Conservation (phyloP, 805 yeast species). For the Ogataea pini region DNA sequence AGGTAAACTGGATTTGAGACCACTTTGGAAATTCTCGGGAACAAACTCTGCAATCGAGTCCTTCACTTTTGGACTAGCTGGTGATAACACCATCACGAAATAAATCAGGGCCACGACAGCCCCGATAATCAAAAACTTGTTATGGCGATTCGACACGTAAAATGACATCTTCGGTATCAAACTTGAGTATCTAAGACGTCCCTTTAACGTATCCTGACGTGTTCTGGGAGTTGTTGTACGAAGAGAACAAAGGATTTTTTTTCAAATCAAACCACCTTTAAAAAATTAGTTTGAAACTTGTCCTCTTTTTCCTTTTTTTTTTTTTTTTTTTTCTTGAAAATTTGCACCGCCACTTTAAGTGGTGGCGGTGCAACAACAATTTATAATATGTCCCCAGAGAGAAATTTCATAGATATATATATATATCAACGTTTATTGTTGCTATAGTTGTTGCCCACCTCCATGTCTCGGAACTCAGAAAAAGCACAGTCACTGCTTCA, state of each 20-base stretch:
- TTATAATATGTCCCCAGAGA: not conserved
- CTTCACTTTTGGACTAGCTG: constrained; percentile 18
- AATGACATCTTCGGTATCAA: constrained; percentile 19
- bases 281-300: constrained; percentile 1
- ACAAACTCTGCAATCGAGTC: constrained; percentile 12
- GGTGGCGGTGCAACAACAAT: not conserved
- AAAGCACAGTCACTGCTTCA: constrained; percentile 72
- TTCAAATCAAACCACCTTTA: not conserved
- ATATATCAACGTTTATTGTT: not conserved
- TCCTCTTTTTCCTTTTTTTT: not conserved
- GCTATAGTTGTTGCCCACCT: not conserved
- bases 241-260: not conserved
- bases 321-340: not conserved
- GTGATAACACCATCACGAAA: constrained; percentile 48
- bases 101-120: constrained; percentile 45
- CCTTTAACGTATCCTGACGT: not conserved
- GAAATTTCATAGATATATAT: not conserved
- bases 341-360: not conserved
- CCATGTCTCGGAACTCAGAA: constrained; percentile 76
- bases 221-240: not conserved
- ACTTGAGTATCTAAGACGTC: not conserved
- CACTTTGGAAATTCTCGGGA: constrained; percentile 6
- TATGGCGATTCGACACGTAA: constrained; percentile 44
- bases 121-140: constrained; percentile 54
- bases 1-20: constrained; percentile 12